Conservation (phyloP, 306 rosid genomes). For the Cyamopsis tetragonoloba region DNA sequence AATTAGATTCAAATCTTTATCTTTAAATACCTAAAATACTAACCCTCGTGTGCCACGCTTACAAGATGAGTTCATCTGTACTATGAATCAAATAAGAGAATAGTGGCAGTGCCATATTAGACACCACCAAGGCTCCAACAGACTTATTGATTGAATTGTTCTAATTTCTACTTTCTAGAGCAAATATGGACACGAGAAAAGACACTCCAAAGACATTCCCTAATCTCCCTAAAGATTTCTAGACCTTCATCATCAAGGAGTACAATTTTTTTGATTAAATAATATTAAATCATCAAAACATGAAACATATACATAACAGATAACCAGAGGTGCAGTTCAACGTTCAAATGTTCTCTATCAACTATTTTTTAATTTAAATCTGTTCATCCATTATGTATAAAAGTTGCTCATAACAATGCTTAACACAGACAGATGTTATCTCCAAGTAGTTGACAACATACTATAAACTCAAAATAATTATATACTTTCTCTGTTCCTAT, state of each 20-base stretch:
- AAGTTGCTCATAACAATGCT: neutral
- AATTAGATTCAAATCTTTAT: neutral
- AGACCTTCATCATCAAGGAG: neutral
- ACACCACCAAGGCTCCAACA: neutral
- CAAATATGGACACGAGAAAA: neutral
- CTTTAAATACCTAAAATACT: neutral
- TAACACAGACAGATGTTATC: neutral
- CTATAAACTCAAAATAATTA: conserved; percentile 1
- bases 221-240: too few species aligned
- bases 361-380: neutral
- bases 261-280: neutral
- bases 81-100: conserved; percentile 12
- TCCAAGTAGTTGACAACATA: neutral
- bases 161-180: neutral
- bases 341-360: neutral
- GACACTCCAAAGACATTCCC: too few species aligned
- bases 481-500: too few species aligned
- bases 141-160: neutral
- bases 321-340: neutral
- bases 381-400: neutral
- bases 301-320: neutral
- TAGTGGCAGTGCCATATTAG: neutral
- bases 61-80: neutral
- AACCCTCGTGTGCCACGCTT: neutral
- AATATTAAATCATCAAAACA: neutral